Evolutionary conservation across 306 rosid genomes (phyloP).

Genomic region (Cicer judaicum): DNA sequence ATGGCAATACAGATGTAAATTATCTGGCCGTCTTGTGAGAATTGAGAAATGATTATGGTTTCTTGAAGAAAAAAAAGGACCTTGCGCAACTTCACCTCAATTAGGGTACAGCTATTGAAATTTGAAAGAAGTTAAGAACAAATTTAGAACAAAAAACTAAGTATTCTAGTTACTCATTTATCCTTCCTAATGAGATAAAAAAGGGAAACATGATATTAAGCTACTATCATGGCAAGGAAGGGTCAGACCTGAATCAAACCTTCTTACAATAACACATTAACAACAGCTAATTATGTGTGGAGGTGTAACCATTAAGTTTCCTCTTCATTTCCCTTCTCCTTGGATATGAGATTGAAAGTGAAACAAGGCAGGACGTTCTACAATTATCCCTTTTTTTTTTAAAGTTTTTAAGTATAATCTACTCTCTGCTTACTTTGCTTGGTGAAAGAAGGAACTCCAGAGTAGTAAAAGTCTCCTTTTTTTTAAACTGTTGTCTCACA

Average conservation of each 20-base stretch:
- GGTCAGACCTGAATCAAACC: neutral
- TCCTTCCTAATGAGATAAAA: neutral
- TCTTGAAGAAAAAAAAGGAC: neutral
- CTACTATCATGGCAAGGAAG: neutral
- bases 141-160: neutral
- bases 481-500: neutral
- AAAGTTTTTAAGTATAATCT: neutral
- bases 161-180: neutral
- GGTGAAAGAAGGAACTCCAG: neutral
- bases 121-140: neutral
- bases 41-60: conserved; percentile 28
- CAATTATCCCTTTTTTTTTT: neutral
- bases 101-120: neutral
- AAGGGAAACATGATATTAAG: neutral
- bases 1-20: conserved; percentile 8
- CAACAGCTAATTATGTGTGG: conserved; percentile 2
- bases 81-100: conserved; percentile 6
- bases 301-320: neutral
- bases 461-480: neutral
- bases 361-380: conserved; percentile 5
- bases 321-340: conserved; percentile 10
- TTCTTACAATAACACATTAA: conserved; percentile 11
- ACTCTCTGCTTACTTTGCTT: conserved; percentile 1
- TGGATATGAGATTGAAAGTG: neutral
- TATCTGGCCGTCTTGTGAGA: neutral